Conservation (phyloP, 2,329 filamentous ascomycete species). For the Alternaria burnsii region DNA sequence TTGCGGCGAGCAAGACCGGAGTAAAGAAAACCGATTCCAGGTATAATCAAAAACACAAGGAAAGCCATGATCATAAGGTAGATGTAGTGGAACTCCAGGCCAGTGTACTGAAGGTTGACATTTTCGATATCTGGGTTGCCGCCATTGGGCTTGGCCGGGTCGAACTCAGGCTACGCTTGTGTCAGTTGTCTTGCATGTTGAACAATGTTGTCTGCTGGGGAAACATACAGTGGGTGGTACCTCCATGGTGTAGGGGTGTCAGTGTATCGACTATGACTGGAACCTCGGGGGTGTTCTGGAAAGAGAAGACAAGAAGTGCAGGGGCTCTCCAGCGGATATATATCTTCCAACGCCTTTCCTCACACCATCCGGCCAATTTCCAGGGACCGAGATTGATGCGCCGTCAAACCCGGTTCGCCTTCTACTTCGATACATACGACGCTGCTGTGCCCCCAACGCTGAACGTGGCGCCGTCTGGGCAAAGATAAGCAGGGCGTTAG, state of each 20-base stretch:
- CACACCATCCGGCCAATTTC: slow-evolving; percentile 19
- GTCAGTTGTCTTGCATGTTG: not conserved
- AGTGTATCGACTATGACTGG: slow-evolving; percentile 6
- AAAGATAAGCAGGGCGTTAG: slow-evolving; percentile 39
- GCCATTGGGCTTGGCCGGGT: slow-evolving; percentile 59
- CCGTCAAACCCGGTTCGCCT: slow-evolving; percentile 18
- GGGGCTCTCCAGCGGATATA: slow-evolving; percentile 35
- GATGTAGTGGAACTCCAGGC: slow-evolving; percentile 68
- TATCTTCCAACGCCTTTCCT: slow-evolving; percentile 15
- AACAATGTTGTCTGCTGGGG: not conserved
- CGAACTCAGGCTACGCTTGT: slow-evolving; percentile 48
- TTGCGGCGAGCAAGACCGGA: slow-evolving; percentile 70
- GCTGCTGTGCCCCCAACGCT: slow-evolving; percentile 28
- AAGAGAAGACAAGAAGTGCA: slow-evolving; percentile 12
- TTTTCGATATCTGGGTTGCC: slow-evolving; percentile 63
- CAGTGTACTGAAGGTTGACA: slow-evolving; percentile 66
- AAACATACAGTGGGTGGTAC: slow-evolving; percentile 29
- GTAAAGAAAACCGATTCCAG: slow-evolving; percentile 71
- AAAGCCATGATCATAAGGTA: slow-evolving; percentile 67
- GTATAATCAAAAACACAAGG: slow-evolving; percentile 73
- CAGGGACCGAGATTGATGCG: slow-evolving; percentile 16
- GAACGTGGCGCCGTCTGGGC: slow-evolving; percentile 35
- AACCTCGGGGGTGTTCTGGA: slow-evolving; percentile 5
- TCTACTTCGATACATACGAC: slow-evolving; percentile 25
- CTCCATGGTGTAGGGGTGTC: slow-evolving; percentile 20